These are phyloP conservation scores for Claviceps cyperi DNA, from an alignment of 2,329 filamentous ascomycete genomes.

Conservation along the genomic window DNA sequence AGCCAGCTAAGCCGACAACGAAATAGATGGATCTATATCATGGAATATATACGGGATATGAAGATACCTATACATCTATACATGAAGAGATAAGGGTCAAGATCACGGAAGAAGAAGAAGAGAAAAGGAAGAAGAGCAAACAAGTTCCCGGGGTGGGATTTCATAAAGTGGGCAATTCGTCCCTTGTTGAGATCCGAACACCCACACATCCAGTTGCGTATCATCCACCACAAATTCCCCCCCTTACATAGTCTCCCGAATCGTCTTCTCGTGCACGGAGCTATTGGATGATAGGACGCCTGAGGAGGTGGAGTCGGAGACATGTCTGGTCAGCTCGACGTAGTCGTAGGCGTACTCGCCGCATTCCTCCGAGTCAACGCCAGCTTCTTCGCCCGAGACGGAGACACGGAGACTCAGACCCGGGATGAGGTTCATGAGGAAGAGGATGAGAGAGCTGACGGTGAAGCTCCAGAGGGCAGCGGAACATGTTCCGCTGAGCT, in stretches of 20 bases:
- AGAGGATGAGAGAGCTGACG: slow-evolving; percentile 54
- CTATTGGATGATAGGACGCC: slow-evolving; percentile 10
- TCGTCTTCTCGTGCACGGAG: slow-evolving; percentile 17
- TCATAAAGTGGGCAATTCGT: too few species aligned
- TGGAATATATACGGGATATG: too few species aligned
- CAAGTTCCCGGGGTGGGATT: too few species aligned
- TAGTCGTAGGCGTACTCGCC: slow-evolving; percentile 79
- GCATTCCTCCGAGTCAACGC: slow-evolving; percentile 60
- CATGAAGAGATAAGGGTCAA: too few species aligned
- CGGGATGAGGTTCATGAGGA: slow-evolving; percentile 55
- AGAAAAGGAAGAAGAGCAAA: background rate
- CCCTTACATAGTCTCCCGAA: background rate
- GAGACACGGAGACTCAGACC: slow-evolving; percentile 54
- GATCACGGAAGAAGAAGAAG: background rate
- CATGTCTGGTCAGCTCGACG: slow-evolving; percentile 55
- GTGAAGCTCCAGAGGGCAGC: slow-evolving; percentile 52
- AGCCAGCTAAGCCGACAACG: too few species aligned
- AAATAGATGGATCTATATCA: too few species aligned
- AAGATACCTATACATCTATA: too few species aligned
- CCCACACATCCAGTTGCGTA: too few species aligned
- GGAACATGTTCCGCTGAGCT: slow-evolving; percentile 53
- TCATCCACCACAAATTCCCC: too few species aligned
- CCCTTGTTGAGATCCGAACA: too few species aligned
- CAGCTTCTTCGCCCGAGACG: slow-evolving; percentile 53
- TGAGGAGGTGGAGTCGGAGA: slow-evolving; percentile 26